Conservation (phyloP, 2,329 filamentous ascomycete genomes). For the Lasiodiplodia hormozganensis region DNA sequence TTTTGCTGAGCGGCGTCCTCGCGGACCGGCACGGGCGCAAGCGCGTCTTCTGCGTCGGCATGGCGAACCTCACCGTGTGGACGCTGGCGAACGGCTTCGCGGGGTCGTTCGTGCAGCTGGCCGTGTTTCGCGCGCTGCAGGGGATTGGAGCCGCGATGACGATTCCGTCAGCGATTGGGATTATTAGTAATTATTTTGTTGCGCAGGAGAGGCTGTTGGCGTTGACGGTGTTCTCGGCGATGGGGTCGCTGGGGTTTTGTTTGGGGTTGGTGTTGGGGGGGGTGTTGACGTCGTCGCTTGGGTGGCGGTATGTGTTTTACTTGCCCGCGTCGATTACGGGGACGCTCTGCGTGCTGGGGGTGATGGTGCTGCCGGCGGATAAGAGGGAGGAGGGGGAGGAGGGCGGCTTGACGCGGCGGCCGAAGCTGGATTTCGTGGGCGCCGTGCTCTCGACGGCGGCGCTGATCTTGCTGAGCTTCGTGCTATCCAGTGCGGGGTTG, state of each 20-base stretch:
- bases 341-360: conserved; percentile 30
- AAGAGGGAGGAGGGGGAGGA: conserved; percentile 39
- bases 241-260: conserved; percentile 50
- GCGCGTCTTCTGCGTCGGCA: conserved; percentile 47
- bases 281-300: conserved; percentile 24
- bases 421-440: conserved; percentile 51
- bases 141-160: conserved; percentile 57
- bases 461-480: conserved; percentile 53
- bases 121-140: conserved; percentile 54
- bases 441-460: conserved; percentile 52
- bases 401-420: conserved; percentile 42
- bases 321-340: conserved; percentile 26
- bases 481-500: conserved; percentile 54
- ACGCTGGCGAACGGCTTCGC: conserved; percentile 56
- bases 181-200: conserved; percentile 51
- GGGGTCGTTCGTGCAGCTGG: conserved; percentile 51
- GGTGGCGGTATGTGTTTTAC: conserved; percentile 31
- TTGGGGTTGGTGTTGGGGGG: conserved; percentile 30
- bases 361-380: conserved; percentile 50
- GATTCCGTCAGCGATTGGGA: conserved; percentile 54
- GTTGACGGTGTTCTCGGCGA: conserved; percentile 50
- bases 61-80: conserved; percentile 41
- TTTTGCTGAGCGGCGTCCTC: conserved; percentile 36
- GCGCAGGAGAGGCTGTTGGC: conserved; percentile 47
- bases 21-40: conserved; percentile 49